These are phyloP conservation scores for Penicillium sp. DNA, from an alignment of 2,329 filamentous ascomycete species.

Conservation along the genomic window DNA sequence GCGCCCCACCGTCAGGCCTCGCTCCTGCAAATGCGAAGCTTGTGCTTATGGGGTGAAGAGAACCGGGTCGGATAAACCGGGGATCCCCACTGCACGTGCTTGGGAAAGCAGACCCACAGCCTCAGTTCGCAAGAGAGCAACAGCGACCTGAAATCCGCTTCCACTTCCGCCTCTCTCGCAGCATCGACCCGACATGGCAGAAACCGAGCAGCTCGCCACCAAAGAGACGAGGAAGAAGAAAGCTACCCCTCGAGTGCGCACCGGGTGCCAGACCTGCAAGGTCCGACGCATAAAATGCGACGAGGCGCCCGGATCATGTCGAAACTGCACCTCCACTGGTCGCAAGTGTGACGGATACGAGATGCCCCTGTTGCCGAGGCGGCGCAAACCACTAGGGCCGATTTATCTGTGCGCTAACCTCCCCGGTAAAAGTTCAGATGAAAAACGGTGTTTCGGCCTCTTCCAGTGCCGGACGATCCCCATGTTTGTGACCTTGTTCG, in stretches of 20 bases:
- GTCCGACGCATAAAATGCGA: background rate
- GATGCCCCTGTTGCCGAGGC: background rate
- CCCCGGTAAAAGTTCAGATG: background rate
- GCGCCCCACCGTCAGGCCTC: no score
- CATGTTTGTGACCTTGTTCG: background rate
- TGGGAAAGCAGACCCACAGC: no score
- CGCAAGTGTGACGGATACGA: background rate
- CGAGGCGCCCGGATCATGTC: background rate
- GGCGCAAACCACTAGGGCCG: no score
- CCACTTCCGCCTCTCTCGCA: no score
- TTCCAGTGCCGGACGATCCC: background rate
- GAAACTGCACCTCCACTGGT: background rate
- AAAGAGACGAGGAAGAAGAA: background rate
- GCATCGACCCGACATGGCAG: no score
- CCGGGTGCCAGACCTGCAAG: background rate
- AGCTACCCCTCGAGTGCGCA: background rate
- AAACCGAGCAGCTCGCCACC: no score
- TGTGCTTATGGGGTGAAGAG: no score
- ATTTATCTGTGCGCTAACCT: background rate
- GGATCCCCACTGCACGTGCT: no score
- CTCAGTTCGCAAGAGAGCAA: no score
- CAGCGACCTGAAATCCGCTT: no score
- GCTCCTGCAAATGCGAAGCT: no score
- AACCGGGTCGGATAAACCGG: no score
- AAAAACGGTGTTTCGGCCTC: background rate